Evolutionary conservation across 2,329 filamentous ascomycete species (phyloP).

Genomic region (Diaporthe nobilis): DNA sequence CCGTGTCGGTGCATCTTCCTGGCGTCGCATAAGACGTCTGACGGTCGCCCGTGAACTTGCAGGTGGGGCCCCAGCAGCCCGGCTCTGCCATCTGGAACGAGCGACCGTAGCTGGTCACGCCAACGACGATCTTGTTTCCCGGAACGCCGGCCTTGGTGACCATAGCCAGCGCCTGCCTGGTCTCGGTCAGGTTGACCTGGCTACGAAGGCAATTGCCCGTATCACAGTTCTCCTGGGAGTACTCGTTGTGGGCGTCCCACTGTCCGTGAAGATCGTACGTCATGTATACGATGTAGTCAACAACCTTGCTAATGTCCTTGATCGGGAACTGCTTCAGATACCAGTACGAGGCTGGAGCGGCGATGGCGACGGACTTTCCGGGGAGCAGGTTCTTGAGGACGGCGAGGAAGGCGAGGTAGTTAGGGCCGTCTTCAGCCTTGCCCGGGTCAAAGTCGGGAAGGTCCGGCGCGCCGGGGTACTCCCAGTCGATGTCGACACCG

Average conservation of each 20-base stretch:
- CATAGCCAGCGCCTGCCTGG: constrained; percentile 45
- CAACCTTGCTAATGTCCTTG: constrained; percentile 39
- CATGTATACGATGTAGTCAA: constrained; percentile 44
- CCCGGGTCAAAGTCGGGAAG: neutral
- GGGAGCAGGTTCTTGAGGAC: constrained; percentile 47
- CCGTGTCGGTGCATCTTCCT: constrained; percentile 54
- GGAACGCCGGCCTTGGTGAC: constrained; percentile 6
- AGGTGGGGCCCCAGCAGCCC: neutral
- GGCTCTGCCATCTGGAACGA: neutral
- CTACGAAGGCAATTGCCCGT: constrained; percentile 43
- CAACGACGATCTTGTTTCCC: neutral
- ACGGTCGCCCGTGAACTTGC: constrained; percentile 42
- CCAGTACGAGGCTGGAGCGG: constrained; percentile 49
- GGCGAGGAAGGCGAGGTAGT: constrained; percentile 53
- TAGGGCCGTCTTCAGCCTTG: constrained; percentile 40
- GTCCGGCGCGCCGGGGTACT: constrained; percentile 34
- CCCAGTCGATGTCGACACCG: constrained; percentile 43
- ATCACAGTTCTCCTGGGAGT: constrained; percentile 35
- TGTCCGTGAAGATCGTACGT: constrained; percentile 44
- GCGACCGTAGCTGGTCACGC: constrained; percentile 23
- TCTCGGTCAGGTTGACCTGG: constrained; percentile 46
- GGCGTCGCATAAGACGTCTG: neutral
- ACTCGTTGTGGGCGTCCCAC: constrained; percentile 44
- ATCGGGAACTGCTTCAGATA: constrained; percentile 47
- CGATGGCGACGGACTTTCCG: constrained; percentile 45